These are phyloP conservation scores for Pseudogymnoascus pannorum DNA, from an alignment of 2,329 filamentous ascomycete species.

Conservation along the genomic window DNA sequence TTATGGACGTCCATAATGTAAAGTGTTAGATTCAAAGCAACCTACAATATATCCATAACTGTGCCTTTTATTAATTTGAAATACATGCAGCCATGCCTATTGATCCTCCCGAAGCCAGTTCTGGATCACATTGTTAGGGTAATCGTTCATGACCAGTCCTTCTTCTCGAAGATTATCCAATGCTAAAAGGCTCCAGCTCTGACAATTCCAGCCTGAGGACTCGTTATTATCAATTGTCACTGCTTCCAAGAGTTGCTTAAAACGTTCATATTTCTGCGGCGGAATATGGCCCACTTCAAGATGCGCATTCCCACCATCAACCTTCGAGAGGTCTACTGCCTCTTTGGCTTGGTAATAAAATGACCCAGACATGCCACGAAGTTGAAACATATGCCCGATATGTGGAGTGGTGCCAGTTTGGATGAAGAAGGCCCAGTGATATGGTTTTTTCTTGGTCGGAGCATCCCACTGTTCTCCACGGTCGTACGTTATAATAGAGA, in stretches of 20 bases:
- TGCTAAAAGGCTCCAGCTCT: slow-evolving; percentile 9
- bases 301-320: background rate
- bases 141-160: background rate
- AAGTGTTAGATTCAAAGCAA: too few species aligned
- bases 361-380: slow-evolving; percentile 10
- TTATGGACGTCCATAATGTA: too few species aligned
- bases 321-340: background rate
- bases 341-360: slow-evolving; percentile 8
- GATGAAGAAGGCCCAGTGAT: slow-evolving; percentile 11
- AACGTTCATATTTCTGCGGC: background rate
- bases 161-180: background rate
- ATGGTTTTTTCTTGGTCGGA: slow-evolving; percentile 8
- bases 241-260: background rate
- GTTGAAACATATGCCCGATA: slow-evolving; percentile 8
- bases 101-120: background rate
- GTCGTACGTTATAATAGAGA: slow-evolving; percentile 8
- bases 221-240: slow-evolving; percentile 5
- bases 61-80: too few species aligned
- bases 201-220: slow-evolving; percentile 11
- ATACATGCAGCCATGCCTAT: background rate
- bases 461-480: slow-evolving; percentile 4
- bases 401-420: background rate
- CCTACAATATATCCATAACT: too few species aligned
- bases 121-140: background rate
- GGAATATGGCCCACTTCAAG: slow-evolving; percentile 10